phyloP scores from a whole-genome alignment of 2,329 filamentous ascomycete genomes.

The Fusarium brevicatenulatum region DNA sequence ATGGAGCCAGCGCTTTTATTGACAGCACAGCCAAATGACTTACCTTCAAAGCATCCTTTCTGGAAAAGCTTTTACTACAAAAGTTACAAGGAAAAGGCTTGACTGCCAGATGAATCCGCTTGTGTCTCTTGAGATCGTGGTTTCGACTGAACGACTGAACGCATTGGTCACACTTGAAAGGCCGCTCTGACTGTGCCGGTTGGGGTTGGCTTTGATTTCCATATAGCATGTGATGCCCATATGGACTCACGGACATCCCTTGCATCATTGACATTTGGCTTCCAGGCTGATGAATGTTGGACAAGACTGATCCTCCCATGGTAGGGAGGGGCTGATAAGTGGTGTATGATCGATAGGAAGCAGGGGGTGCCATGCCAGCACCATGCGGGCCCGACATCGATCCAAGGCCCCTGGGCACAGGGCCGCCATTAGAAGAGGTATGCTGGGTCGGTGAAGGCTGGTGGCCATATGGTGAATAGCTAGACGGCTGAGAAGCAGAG shows the following conservation, averaged over 20 bases:
- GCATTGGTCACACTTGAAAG: conserved; percentile 94
- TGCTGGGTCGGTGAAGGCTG: conserved; percentile 53
- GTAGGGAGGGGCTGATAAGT: conserved; percentile 64
- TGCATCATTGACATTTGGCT: conserved; percentile 78
- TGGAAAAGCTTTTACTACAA: conserved; percentile 96
- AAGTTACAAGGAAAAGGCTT: conserved; percentile 93
- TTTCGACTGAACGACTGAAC: conserved; percentile 95
- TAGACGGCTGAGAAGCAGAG: conserved; percentile 58
- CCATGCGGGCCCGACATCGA: conserved; percentile 41
- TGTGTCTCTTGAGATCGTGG: conserved; percentile 95
- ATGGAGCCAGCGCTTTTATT: background rate
- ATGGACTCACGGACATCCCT: conserved; percentile 62
- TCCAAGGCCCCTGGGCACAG: conserved; percentile 53
- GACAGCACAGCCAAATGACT: conserved; percentile 40
- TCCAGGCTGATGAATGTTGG: conserved; percentile 80
- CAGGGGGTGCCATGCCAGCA: conserved; percentile 58
- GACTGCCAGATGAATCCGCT: conserved; percentile 91
- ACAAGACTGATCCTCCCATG: conserved; percentile 76
- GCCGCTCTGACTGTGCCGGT: conserved; percentile 73
- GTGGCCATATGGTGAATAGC: conserved; percentile 57
- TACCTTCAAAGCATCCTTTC: conserved; percentile 98
- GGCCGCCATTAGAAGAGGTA: conserved; percentile 57
- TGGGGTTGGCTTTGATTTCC: conserved; percentile 59
- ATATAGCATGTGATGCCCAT: conserved; percentile 72
- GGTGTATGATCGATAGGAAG: conserved; percentile 60